Evolutionary conservation across 1,284 basidiomycete genomes (phyloP).

Genomic region (Ustilago nuda): DNA sequence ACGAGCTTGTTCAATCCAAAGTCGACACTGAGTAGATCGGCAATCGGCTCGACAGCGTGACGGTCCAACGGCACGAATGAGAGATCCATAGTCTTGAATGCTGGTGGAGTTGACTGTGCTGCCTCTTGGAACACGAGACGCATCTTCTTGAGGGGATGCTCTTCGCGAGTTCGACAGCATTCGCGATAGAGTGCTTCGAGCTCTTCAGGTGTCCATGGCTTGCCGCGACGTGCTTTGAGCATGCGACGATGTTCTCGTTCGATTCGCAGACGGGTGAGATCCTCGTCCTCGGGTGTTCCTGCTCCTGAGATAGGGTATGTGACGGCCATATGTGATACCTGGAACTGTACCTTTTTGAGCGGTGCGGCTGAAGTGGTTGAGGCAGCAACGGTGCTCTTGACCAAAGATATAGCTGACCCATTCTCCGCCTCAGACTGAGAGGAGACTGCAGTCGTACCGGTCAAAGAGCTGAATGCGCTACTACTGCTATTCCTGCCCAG

Average conservation of each 20-base stretch:
- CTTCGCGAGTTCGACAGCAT: constrained; percentile 67
- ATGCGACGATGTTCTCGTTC: constrained; percentile 60
- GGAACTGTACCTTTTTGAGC: constrained; percentile 65
- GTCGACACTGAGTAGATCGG: constrained; percentile 66
- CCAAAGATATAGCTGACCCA: constrained; percentile 9
- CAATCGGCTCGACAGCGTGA: constrained; percentile 59
- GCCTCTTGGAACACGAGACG: constrained; percentile 61
- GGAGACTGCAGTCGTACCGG: constrained; percentile 4
- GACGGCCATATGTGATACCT: constrained; percentile 60
- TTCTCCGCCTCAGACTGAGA: constrained; percentile 22
- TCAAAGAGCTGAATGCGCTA: constrained; percentile 7
- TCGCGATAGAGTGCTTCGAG: constrained; percentile 65
- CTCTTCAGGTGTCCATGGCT: constrained; percentile 59
- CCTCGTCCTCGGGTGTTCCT: constrained; percentile 61
- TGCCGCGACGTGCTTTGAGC: constrained; percentile 45
- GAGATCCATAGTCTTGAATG: constrained; percentile 60
- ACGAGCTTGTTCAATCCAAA: constrained; percentile 63
- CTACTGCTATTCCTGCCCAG: constrained; percentile 18
- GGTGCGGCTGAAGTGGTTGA: constrained; percentile 51
- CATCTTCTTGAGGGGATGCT: constrained; percentile 65
- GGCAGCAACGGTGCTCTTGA: constrained; percentile 29
- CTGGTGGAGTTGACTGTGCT: constrained; percentile 40
- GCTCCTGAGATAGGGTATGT: constrained; percentile 66
- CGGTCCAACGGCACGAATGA: constrained; percentile 59
- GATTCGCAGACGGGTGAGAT: constrained; percentile 60